Conservation (phyloP, 2,329 filamentous ascomycete species). For the Fusarium keratoplasticum region DNA sequence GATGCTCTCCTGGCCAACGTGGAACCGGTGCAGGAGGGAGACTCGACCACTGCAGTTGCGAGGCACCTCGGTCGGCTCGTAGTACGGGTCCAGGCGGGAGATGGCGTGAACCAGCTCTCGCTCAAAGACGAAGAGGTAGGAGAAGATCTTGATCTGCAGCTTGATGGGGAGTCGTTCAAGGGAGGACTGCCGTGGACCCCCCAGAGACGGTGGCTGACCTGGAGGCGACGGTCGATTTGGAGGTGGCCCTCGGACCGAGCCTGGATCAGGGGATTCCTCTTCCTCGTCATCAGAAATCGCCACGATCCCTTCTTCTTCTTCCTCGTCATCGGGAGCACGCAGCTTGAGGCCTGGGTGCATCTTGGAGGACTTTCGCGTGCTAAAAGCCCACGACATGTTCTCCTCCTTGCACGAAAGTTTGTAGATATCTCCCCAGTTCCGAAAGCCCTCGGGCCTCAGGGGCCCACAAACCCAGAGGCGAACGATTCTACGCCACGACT, state of each 20-base stretch:
- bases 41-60: not conserved
- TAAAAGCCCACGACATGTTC: slow-evolving; percentile 31
- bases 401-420: slow-evolving; percentile 31
- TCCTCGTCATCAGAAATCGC: not conserved
- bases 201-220: not conserved
- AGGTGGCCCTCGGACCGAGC: not conserved
- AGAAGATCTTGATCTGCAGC: slow-evolving; percentile 52
- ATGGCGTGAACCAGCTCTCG: slow-evolving; percentile 55
- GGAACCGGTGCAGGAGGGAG: slow-evolving; percentile 53
- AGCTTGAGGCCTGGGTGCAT: slow-evolving; percentile 30
- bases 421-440: slow-evolving; percentile 21
- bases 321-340: not conserved
- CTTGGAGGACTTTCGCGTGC: not conserved
- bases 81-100: slow-evolving; percentile 56
- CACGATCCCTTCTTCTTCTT: not conserved
- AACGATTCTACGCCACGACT: slow-evolving; percentile 20
- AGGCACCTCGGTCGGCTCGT: slow-evolving; percentile 36
- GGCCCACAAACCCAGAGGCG: not conserved
- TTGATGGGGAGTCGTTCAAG: slow-evolving; percentile 48
- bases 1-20: slow-evolving; percentile 47
- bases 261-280: not conserved
- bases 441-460: rapidly evolving
- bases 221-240: not conserved
- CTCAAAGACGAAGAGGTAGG: slow-evolving; percentile 50
- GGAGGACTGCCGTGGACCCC: slow-evolving; percentile 37